Conservation (phyloP, 2,329 filamentous ascomycete species). For the Sarocladiaceae sp. region DNA sequence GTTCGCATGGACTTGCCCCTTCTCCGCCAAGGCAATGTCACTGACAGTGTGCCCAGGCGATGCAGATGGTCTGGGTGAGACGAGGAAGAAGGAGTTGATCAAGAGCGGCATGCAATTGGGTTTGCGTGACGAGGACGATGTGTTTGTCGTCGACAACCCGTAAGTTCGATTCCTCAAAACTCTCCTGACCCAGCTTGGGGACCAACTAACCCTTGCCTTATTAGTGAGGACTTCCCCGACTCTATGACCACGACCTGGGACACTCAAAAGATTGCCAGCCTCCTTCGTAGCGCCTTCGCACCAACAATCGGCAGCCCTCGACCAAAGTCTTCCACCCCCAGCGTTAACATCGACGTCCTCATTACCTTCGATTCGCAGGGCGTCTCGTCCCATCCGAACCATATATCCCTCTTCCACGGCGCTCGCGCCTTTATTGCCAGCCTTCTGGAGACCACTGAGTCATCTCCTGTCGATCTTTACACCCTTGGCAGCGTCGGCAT, state of each 20-base stretch:
- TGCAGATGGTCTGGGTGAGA: slow-evolving; percentile 81
- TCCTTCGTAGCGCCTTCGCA: slow-evolving; percentile 71
- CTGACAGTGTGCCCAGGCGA: slow-evolving; percentile 50
- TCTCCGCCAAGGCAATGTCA: not conserved
- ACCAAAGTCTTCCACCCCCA: slow-evolving; percentile 21
- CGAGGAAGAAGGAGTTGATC: slow-evolving; percentile 76
- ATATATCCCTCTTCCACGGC: slow-evolving; percentile 83
- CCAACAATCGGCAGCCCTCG: slow-evolving; percentile 48
- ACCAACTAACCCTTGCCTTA: not conserved
- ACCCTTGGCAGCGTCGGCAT: slow-evolving; percentile 72
- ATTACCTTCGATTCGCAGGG: slow-evolving; percentile 86
- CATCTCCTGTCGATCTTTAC: slow-evolving; percentile 82
- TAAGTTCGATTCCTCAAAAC: slow-evolving; percentile 30
- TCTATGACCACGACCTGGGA: slow-evolving; percentile 83
- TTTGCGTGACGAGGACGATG: slow-evolving; percentile 68
- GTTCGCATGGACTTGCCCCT: too few species aligned
- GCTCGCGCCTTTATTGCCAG: slow-evolving; percentile 66
- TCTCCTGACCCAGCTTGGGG: not conserved
- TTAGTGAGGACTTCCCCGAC: slow-evolving; percentile 70
- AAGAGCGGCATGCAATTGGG: slow-evolving; percentile 77
- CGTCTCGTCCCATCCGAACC: slow-evolving; percentile 87
- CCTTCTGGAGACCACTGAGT: slow-evolving; percentile 59
- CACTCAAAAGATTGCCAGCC: slow-evolving; percentile 60
- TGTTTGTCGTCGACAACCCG: slow-evolving; percentile 80
- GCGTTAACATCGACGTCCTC: slow-evolving; percentile 68